Conservation (phyloP, 1,284 basidiomycete genomes). For the Ustilago xerochloae region DNA sequence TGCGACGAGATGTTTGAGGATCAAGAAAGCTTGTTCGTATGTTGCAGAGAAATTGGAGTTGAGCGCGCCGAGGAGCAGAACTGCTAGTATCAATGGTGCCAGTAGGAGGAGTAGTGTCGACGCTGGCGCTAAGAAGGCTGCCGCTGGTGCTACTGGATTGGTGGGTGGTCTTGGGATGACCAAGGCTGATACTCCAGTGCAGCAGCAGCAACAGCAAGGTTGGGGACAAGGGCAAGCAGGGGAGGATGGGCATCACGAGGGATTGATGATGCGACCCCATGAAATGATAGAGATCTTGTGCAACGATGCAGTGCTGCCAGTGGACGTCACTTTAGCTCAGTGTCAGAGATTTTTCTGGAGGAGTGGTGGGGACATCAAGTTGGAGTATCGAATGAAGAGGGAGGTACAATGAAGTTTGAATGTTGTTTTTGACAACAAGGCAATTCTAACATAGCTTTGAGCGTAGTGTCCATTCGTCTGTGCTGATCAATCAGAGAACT, state of each 20-base stretch:
- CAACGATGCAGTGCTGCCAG: conserved; percentile 80
- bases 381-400: conserved; percentile 54
- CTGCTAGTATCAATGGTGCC: conserved; percentile 42
- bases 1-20: conserved; percentile 83
- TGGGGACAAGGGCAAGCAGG: background rate
- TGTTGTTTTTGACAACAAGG: no score
- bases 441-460: no score
- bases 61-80: conserved; percentile 17
- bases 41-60: conserved; percentile 88
- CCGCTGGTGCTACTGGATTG: background rate
- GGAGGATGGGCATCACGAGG: background rate
- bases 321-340: conserved; percentile 83
- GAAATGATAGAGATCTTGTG: conserved; percentile 88
- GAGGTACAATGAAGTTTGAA: background rate
- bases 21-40: conserved; percentile 84
- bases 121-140: conserved; percentile 18
- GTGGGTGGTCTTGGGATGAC: conserved; percentile 9
- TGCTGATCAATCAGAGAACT: no score
- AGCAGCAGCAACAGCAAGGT: background rate
- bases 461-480: background rate
- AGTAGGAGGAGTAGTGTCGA: conserved; percentile 35
- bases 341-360: conserved; percentile 55
- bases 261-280: conserved; percentile 71
- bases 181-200: conserved; percentile 36
- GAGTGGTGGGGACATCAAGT: conserved; percentile 35